Evolutionary conservation across 768 basidiomycete genomes (phyloP).

Genomic region (Tulasnella sp.): DNA sequence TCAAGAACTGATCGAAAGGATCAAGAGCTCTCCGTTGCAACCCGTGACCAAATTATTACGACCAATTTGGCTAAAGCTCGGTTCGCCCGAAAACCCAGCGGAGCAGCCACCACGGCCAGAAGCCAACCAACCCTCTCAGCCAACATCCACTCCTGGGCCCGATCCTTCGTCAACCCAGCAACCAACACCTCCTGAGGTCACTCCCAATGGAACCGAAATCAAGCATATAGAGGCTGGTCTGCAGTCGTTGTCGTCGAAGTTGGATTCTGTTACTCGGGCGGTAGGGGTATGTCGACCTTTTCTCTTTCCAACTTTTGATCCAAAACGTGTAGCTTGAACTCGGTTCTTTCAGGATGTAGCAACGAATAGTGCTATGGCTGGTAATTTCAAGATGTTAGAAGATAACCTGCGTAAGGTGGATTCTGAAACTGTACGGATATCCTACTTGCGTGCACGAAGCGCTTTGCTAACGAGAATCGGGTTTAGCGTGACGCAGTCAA

Average conservation of each 20-base stretch:
- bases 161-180: not conserved
- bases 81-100: not conserved
- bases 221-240: not conserved
- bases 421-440: not conserved
- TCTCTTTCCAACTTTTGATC: not conserved
- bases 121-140: not conserved
- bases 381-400: not conserved
- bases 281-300: not conserved
- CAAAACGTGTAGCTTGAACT: not conserved
- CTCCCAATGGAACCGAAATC: not conserved
- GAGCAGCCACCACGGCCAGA: not conserved
- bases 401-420: not conserved
- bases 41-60: not conserved
- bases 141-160: not conserved
- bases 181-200: not conserved
- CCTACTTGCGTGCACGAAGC: not conserved
- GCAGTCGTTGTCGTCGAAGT: not conserved
- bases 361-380: not conserved
- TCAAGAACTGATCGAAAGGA: not conserved
- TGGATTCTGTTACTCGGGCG: not conserved
- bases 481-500: not conserved
- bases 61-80: not conserved
- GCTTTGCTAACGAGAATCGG: not conserved
- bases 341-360: not conserved
- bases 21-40: not conserved